These are phyloP conservation scores for Parathielavia appendiculata DNA, from an alignment of 495 filamentous ascomycete genomes.

Conservation along the genomic window DNA sequence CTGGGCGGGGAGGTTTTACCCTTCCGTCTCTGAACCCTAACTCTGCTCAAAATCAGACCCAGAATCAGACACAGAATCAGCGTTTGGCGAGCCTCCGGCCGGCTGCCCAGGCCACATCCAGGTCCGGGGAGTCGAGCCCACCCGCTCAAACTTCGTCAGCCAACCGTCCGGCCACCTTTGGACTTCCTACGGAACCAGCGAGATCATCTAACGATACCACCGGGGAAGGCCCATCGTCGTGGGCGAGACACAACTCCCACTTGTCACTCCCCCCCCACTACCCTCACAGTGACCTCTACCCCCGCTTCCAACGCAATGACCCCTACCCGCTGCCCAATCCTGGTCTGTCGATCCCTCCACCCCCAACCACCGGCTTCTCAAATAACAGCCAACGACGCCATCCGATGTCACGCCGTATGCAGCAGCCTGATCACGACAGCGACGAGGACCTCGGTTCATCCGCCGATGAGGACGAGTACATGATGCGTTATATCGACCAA, in stretches of 20 bases:
- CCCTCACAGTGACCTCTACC: background rate
- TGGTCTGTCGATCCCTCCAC: background rate
- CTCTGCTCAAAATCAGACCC: background rate
- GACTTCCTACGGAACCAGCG: background rate
- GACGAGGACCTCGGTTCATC: conserved; percentile 26
- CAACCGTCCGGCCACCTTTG: background rate
- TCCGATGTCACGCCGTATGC: conserved; percentile 4
- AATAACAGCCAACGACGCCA: background rate
- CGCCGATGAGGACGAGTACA: conserved; percentile 23
- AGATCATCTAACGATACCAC: background rate
- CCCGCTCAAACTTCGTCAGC: background rate
- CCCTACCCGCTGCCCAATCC: background rate
- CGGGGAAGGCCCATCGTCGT: background rate
- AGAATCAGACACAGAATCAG: background rate
- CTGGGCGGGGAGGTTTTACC: background rate
- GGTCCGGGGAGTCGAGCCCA: conserved; percentile 20
- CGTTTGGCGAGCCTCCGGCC: background rate
- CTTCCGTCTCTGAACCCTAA: conserved; percentile 6
- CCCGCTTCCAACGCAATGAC: no score
- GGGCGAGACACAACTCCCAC: background rate
- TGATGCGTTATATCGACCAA: conserved; percentile 23
- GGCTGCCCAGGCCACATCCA: conserved; percentile 7
- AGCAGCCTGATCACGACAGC: conserved; percentile 24
- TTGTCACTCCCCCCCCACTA: background rate
- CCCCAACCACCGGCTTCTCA: background rate